Evolutionary conservation across 2,329 filamentous ascomycete genomes (phyloP).

Genomic region (Diplodia scrobiculata): DNA sequence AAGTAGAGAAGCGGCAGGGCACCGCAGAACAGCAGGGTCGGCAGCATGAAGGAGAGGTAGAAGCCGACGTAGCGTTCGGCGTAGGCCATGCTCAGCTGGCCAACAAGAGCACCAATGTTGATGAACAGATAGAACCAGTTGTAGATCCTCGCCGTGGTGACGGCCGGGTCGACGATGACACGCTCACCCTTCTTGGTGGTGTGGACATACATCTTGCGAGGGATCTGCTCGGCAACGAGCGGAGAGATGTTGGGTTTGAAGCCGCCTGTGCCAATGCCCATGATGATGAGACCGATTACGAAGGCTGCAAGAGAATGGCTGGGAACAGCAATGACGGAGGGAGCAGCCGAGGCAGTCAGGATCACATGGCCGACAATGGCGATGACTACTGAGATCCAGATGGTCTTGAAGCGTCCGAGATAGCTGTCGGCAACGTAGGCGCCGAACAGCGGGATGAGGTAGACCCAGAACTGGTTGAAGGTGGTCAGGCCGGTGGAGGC

Average conservation of each 20-base stretch:
- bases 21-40: conserved; percentile 64
- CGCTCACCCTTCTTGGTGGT: conserved; percentile 56
- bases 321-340: conserved; percentile 51
- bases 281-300: conserved; percentile 60
- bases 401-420: conserved; percentile 63
- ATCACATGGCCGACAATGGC: conserved; percentile 62
- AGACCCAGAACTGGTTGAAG: conserved; percentile 60
- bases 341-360: conserved; percentile 59
- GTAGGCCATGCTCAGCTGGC: conserved; percentile 45
- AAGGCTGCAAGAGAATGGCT: conserved; percentile 59
- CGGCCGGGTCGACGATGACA: conserved; percentile 66
- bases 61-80: conserved; percentile 62
- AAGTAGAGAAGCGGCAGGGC: conserved; percentile 62
- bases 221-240: conserved; percentile 65
- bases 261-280: conserved; percentile 67
- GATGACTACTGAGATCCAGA: conserved; percentile 58
- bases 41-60: conserved; percentile 70
- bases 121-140: conserved; percentile 53
- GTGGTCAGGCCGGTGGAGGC: conserved; percentile 56
- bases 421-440: conserved; percentile 62
- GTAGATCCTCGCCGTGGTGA: conserved; percentile 70
- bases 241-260: conserved; percentile 68
- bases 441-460: conserved; percentile 61
- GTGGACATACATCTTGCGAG: conserved; percentile 54
- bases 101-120: conserved; percentile 44